Evolutionary conservation across 306 rosid genomes (phyloP), one percentile per base, ranked within the genome.

Genomic region (Rosa multiflora): DNA sequence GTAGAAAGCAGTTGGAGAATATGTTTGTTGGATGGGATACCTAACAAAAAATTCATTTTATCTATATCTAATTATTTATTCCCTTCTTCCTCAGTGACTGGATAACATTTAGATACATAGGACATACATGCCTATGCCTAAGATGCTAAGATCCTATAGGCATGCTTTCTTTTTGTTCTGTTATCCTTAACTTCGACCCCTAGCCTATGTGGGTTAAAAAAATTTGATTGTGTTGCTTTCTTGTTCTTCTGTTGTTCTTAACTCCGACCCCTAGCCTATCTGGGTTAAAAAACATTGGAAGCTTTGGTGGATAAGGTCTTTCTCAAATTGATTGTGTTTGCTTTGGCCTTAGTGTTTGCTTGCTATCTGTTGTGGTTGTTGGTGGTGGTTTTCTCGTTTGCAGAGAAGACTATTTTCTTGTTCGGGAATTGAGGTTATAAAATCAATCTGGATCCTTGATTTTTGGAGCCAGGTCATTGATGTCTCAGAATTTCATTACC

Each of bases 91-190:
- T 53, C 49, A 39, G 15, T 43, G 40, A 44, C 8, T 59, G 10
- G 42, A 43, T 56, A 74, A 21, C 9, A 59, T 11, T 53, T 56
- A 40, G 5, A 42, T 20, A 8, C 53, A 53, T 39, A 53, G 12
- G 67, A 53, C 77, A 73, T 55, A 73, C 39, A 73, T 73, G 49
- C 68, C 26, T 74, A 15, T 23, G 11, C 23, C 71, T 37, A 59
- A 11, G 42, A 59, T 14, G 17, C 62, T 42, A 67, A 56, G 42
- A 58, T 44, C 42, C 29, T 43, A 0, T 71, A 49, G 26, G 42
- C 5, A 51, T 51, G 43, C 69, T 63, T 14, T 63, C 43, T 2
- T 12, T 9, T 63, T 67, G 12, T 47, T 70, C 58, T 70, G 58
- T 3, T 47, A n/a, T 72, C 75, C 21, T 23, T 12, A 18, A 20